Evolutionary conservation across 768 basidiomycete genomes (phyloP), one percentile per base, ranked within the genome.

Genomic region (Amanita molliuscula): DNA sequence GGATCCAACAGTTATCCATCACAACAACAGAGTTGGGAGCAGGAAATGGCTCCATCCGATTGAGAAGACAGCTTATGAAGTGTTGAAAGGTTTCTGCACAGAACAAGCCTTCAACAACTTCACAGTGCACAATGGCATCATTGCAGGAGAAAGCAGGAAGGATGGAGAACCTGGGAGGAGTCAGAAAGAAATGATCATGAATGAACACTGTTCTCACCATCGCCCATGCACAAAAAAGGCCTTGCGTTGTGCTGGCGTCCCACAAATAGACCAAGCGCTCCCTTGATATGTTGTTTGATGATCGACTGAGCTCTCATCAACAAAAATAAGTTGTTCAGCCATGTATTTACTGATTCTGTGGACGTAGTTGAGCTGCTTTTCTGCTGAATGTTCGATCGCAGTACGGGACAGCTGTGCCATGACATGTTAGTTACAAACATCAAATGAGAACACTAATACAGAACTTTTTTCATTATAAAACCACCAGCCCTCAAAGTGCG

Each of bases 281-380:
- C 47, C 44, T 3, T 61, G 48, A 11, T 54, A 53, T 0, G 55
- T 51, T 2, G 60, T 66, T 4, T 52, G 53, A 1, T 58, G 55
- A 48, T 67, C 63, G 52, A 59, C 65, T 4, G 61, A 56, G 46
- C 58, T 62, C 47, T 69, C 68, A 48, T 71, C 68, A 1, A 67
- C 57, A 47, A 69, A 69, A 1, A 69, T 57, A 6, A 61, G 60
- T 43, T 59, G 59, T 21, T 63, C 59, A 11, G 58, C 45, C 3
- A 47, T 50, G 37, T 55, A 59, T 6, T 53, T n/a, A 3, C 37
- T 18, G 9, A 38, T 38, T 4, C 37, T 9, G 2, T 3, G 7
- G 3, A 3, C 9, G n/a, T 13, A 38, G 3, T 10, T 3, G 16
- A 18, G 10, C 7, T 18, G 37, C 9, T 38, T 38, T 20, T 38